Base-by-base conservation (phyloP, 306 rosid genomes). In the Cicer bijugum region DNA sequence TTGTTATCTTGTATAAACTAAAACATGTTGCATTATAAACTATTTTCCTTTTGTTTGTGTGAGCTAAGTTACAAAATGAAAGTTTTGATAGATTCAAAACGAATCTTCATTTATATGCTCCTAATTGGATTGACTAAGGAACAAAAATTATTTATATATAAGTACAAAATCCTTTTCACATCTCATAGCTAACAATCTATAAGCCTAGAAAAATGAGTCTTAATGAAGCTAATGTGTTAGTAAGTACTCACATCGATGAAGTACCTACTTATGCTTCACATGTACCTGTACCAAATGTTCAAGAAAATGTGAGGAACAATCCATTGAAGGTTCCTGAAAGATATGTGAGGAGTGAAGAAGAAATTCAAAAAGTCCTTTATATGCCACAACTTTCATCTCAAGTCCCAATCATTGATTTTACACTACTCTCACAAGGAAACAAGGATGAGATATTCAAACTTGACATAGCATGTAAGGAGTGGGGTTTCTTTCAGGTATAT, bases 401-500 rank as follows among this genome's bases (percentile, higher is more conserved):
- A 59, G 44, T 84, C 16, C 85, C 82, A 9, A 38, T 59, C 53
- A 69, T 84, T 60, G 83, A 86, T 67, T 74, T 82, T 1, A 35
- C 80, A 17, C 60, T 80, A 47, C 78, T 82, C 64, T 77, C 83
- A 55, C 0, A n/a, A 55, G 84, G 81, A 11, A 46, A 77, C 62
- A 43, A 20, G 6, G 85, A 74, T 42, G 86, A 78, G 81, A 46
- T 84, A 4, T 10, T 50, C 12, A 84, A 82, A 64, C 75, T 84
- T 12, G 85, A 82, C 50, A 7, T n/a, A 53, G 80, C 83, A 44
- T 82, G 85, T 70, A 58, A 79, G 20, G 81, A 78, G 28, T 84
- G 84, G 87, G 83, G 86, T 16, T 79, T 81, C 65, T 84, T 84
- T 47, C 87, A 78, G 80, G 85, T 83, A 53, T 23, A 12, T 57